Evolutionary conservation across 345 rosid genomes (phyloP), one percentile per base, ranked within the genome.

Genomic region (Xanthoceras sorbifolium): DNA sequence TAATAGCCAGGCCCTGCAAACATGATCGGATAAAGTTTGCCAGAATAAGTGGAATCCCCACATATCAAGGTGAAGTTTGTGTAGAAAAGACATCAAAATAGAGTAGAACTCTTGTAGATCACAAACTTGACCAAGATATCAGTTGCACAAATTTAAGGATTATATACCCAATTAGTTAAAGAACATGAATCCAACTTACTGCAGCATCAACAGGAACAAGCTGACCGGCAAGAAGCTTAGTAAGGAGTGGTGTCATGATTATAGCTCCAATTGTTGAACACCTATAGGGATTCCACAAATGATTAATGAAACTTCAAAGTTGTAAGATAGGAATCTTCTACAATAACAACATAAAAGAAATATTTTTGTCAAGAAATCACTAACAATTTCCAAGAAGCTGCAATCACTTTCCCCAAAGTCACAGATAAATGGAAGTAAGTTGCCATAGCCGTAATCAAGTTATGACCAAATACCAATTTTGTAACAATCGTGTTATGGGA

Each of bases 121-220:
- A 28, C 12, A 11, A 61, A 61, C 26, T 9, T 20, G 48, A 65
- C 42, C 61, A 5, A 1, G 25, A 50, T 57, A 17, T 12, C 44
- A 69, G 22, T 28, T 9, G n/a, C 29, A 32, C 32, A 66, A 72
- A 20, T 31, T 32, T 12, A 36, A 18, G 10, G 59, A 11, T 20
- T 29, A 62, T 68, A 52, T 18, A 28, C 25, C 20, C 57, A 62
- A 63, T 63, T 28, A 52, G 59, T 15, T 54, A 46, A 32, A 26
- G 74, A 74, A 64, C 36, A 34, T 67, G 71, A 57, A 28, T 23
- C 54, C 34, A 76, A 85, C 95, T 84, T 82, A 96, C 99, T 6
- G 84, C 97, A 77, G 98, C 97, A 87, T 96, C 97, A 71, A 96
- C 98, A 0, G 97, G 98, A 85, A 96, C 99, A 84, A 96, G 99